A percentile compares a stretch with the other conserved stretches of the same genome.
Conservation (phyloP, 768 basidiomycete genomes). For the Zangia roseola region DNA sequence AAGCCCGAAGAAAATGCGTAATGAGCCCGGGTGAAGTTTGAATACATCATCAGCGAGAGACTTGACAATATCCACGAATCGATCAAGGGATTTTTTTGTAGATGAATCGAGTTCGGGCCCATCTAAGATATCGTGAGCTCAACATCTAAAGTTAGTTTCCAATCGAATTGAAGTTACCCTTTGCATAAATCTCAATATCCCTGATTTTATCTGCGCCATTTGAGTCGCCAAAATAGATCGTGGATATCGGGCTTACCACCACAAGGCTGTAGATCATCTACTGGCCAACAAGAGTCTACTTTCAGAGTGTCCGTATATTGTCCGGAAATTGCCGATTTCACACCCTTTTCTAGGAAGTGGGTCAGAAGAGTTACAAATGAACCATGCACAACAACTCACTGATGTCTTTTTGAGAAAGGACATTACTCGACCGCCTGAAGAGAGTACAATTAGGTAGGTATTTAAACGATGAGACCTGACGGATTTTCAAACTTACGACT, state of each 20-base stretch:
- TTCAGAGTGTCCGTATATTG: too few relatives aligned
- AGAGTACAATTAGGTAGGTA: too few relatives aligned
- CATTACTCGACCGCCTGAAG: too few relatives aligned
- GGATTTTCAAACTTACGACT: too few relatives aligned
- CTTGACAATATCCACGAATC: conserved; percentile 67
- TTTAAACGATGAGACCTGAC: too few relatives aligned
- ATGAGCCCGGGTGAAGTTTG: conserved; percentile 61
- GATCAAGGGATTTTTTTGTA: conserved; percentile 52
- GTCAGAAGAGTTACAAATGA: too few relatives aligned
- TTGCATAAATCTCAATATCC: conserved; percentile 55
- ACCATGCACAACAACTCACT: too few relatives aligned
- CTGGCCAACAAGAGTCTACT: not conserved
- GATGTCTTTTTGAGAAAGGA: too few relatives aligned
- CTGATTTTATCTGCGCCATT: conserved; percentile 51
- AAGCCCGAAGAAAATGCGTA: conserved; percentile 84
- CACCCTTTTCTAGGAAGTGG: too few relatives aligned
- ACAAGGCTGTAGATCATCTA: conserved; percentile 48
- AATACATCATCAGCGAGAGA: conserved; percentile 68
- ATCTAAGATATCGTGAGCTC: conserved; percentile 39
- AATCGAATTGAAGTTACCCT: conserved; percentile 42
- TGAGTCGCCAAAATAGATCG: conserved; percentile 5
- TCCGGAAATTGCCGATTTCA: conserved; percentile 44
- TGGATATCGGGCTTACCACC: conserved; percentile 42
- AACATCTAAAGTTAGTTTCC: not conserved
- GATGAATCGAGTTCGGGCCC: conserved; percentile 44